Evolutionary conservation across 2,329 filamentous ascomycete species (phyloP), one percentile per base, ranked within the genome.

Genomic region (Phialophora chinensis): DNA sequence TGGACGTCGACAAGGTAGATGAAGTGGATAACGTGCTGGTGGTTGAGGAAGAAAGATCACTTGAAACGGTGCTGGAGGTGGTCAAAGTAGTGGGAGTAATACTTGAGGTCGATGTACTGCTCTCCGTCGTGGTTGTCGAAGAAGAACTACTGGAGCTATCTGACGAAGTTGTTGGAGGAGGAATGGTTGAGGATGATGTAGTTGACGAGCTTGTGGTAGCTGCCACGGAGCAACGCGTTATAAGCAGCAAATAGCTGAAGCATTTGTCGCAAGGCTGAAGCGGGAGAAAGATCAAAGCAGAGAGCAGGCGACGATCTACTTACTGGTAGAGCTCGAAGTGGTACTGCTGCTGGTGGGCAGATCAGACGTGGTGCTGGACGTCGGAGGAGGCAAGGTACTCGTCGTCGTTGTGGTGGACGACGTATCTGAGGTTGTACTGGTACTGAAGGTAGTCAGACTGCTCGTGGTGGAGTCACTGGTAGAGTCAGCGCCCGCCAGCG

Each of bases 181-280:
- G n/a, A n/a, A 27, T 60, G 27, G 38, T 31, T 29, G 57, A 33
- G 7, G 38, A 49, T 2, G 42, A 7, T 47, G 55, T 47, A 3
- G 56, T 53, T 25, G 60, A 57, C 49, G 58, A 65, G 63, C 61
- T 70, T 68, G 66, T 63, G 56, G 66, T 65, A 57, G 67, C 62
- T 66, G 65, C 61, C 65, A 65, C 62, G 25, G 38, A 50, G 31
- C 57, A 53, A 60, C 42, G 49, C 52, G 59, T 67, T 69, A 69
- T 54, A 65, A 66, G 49, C 53, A 62, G 38, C 38, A 52, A 29
- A 50, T 52, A 20, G 52, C 38, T 12, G 27, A 23, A 27, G 38
- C 29, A 49, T n/a, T 49, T 7, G 38, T 49, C 27, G 52, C 33
- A 58, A 62, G 57, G 66, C 61, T 67, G 52, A 59, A 54, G 55